Evolutionary conservation across 768 basidiomycete genomes (phyloP).

Genomic region (Tricholoma saponaceum): DNA sequence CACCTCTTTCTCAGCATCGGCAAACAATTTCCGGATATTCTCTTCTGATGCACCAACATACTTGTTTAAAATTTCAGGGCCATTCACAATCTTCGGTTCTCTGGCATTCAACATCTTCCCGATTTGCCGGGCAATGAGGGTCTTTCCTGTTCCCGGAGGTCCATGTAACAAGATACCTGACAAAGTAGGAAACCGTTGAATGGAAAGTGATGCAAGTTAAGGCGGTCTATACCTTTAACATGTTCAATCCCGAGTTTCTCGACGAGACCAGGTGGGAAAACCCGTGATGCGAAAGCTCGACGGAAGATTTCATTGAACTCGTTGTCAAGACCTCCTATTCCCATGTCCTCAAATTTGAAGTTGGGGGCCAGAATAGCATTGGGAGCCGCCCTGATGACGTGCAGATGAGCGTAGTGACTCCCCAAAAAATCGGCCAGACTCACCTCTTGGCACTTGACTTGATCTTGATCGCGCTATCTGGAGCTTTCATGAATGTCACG

Average conservation of each 20-base stretch:
- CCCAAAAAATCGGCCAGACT: constrained; percentile 12
- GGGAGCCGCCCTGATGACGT: constrained; percentile 61
- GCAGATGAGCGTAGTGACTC: background rate
- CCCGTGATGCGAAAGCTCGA: constrained; percentile 95
- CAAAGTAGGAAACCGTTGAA: background rate
- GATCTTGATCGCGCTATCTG: constrained; percentile 78
- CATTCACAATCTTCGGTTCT: constrained; percentile 98
- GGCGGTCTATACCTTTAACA: constrained; percentile 72
- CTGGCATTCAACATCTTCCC: constrained; percentile 98
- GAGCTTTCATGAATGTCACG: constrained; percentile 81
- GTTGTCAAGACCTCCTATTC: constrained; percentile 93
- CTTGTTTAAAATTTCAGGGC: constrained; percentile 96
- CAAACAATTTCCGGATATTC: constrained; percentile 95
- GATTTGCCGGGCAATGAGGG: constrained; percentile 95
- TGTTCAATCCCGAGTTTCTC: constrained; percentile 98
- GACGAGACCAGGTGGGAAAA: constrained; percentile 96
- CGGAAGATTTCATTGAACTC: constrained; percentile 98
- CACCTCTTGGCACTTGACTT: constrained; percentile 91
- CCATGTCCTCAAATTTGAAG: constrained; percentile 99
- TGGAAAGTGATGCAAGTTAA: background rate
- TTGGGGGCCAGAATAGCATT: constrained; percentile 97
- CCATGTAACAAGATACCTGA: constrained; percentile 91
- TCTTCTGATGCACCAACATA: constrained; percentile 97
- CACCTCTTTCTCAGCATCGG: constrained; percentile 97
- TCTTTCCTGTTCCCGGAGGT: constrained; percentile 98